Evolutionary conservation across 352 stramenopile species (phyloP).

Genomic region (Globisporangium splendens): DNA sequence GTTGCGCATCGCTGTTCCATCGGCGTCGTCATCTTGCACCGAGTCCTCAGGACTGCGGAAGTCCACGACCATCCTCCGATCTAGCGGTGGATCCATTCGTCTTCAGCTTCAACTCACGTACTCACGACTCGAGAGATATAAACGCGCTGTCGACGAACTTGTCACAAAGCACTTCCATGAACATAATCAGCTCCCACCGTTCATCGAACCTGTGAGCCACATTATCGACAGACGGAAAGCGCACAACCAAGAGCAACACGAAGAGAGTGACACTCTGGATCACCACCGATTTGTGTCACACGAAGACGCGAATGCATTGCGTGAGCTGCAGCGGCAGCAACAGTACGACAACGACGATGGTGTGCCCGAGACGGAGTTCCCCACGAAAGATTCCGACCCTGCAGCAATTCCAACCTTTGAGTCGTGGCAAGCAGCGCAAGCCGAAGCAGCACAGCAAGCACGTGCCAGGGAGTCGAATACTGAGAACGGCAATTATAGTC

Average conservation of each 20-base stretch:
- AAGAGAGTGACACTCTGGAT: conserved; percentile 18
- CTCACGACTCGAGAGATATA: conserved; percentile 55
- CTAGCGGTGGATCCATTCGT: conserved; percentile 38
- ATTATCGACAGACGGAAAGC: conserved; percentile 7
- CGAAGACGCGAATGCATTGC: conserved; percentile 13
- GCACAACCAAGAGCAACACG: conserved; percentile 29
- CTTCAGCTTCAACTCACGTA: conserved; percentile 64
- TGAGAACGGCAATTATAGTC: neutral
- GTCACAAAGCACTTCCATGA: conserved; percentile 53
- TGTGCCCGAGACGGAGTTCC: conserved; percentile 12
- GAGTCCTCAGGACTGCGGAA: conserved; percentile 14
- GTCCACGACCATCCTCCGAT: conserved; percentile 12
- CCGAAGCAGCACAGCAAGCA: neutral
- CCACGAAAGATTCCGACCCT: conserved; percentile 5
- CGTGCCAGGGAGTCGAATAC: neutral
- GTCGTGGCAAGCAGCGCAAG: conserved; percentile 17
- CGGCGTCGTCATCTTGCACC: conserved; percentile 6
- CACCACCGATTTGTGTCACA: neutral
- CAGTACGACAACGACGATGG: conserved; percentile 16
- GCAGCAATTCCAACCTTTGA: conserved; percentile 18
- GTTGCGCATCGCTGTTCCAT: conserved; percentile 26
- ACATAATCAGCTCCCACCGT: conserved; percentile 48
- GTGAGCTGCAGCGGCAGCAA: conserved; percentile 7
- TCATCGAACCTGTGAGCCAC: conserved; percentile 37
- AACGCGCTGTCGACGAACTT: conserved; percentile 56